These are phyloP conservation scores for Besnoitia besnoiti DNA, from an alignment of 169 alveolate species.

Conservation along the genomic window DNA sequence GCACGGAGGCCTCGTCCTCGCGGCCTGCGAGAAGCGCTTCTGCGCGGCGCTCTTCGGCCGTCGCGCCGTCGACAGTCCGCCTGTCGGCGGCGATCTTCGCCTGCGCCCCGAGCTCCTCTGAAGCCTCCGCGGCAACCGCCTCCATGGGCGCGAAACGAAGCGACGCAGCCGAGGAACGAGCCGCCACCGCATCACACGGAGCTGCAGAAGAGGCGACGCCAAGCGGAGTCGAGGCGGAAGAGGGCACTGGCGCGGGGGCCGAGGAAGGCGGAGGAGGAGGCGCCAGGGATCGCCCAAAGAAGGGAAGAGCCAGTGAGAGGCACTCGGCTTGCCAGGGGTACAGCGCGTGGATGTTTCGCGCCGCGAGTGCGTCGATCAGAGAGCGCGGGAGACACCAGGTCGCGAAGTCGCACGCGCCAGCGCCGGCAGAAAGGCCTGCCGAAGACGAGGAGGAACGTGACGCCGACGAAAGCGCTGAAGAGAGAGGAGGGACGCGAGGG, in stretches of 20 bases:
- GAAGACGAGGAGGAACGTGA: not conserved
- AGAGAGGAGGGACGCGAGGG: not conserved
- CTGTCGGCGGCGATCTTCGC: not conserved
- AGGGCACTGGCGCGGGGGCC: not conserved
- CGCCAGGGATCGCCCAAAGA: not conserved
- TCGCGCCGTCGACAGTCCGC: not conserved
- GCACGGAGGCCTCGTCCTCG: not conserved
- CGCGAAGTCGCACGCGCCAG: not conserved
- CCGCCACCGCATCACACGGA: not conserved
- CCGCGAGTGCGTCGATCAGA: constrained; percentile 14
- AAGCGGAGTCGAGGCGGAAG: not conserved
- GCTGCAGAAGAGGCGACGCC: not conserved
- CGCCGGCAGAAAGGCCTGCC: not conserved
- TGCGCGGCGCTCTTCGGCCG: not conserved
- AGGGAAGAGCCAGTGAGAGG: constrained; percentile 58
- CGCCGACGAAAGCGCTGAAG: not conserved
- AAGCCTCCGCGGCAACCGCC: not conserved
- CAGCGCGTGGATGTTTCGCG: constrained; percentile 47
- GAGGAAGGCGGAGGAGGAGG: not conserved
- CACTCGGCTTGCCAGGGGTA: constrained; percentile 69
- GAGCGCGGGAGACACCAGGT: not conserved
- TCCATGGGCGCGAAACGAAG: not conserved
- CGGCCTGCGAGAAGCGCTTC: not conserved
- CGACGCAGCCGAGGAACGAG: not conserved
- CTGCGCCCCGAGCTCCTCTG: not conserved